These are phyloP conservation scores for Oenanthe javanica DNA, from an alignment of 140 eudicot species.

Conservation along the genomic window DNA sequence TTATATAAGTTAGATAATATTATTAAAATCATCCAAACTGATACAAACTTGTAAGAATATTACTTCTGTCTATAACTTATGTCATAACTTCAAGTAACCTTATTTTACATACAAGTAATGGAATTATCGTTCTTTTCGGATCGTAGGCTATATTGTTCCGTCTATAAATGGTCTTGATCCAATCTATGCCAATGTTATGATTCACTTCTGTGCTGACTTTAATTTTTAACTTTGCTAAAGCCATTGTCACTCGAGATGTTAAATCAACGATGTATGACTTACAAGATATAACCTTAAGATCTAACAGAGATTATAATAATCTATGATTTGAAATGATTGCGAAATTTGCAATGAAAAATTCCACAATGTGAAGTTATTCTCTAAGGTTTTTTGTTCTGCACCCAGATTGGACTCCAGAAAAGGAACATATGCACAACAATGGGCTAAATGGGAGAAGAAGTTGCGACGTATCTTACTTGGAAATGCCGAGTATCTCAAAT, in stretches of 20 bases:
- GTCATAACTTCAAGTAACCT: background rate
- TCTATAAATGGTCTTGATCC: background rate
- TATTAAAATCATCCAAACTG: background rate
- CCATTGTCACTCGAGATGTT: background rate
- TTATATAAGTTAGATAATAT: background rate
- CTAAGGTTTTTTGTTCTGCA: background rate
- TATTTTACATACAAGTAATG: background rate
- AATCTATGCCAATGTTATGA: background rate
- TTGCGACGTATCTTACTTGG: conserved; percentile 42
- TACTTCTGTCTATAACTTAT: background rate
- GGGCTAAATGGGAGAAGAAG: conserved; percentile 84
- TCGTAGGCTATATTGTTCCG: background rate
- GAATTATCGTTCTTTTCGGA: background rate
- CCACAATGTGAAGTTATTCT: background rate
- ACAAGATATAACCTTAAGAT: background rate
- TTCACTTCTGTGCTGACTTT: background rate
- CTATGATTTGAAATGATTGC: background rate
- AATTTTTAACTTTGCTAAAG: background rate
- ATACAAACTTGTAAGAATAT: background rate
- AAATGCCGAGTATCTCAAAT: conserved; percentile 55
- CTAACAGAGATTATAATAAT: background rate
- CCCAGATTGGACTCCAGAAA: conserved; percentile 67
- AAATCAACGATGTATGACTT: background rate
- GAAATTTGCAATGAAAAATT: background rate
- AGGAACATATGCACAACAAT: conserved; percentile 63